A percentile compares a stretch with the other conserved stretches of the same genome.
Evolutionary conservation across 176 grass and related monocot genomes (phyloP).

Genomic region (Musa acuminata): DNA sequence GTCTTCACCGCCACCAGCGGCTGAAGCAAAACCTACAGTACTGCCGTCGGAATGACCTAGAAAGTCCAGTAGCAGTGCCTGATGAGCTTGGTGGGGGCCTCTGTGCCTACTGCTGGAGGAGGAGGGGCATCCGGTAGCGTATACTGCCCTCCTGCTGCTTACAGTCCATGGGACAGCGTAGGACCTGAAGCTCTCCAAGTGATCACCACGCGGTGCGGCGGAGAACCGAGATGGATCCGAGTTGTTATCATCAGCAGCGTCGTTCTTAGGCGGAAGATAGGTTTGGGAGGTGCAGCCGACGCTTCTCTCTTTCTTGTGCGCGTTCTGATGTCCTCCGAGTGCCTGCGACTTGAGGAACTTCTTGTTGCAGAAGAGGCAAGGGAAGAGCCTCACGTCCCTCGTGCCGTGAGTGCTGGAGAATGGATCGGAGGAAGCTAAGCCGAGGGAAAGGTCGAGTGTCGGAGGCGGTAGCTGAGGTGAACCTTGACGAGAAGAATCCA

Average conservation of each 20-base stretch:
- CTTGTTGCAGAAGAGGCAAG: constrained; percentile 97
- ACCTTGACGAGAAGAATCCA: neutral
- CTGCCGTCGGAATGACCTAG: neutral
- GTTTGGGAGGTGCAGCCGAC: constrained; percentile 63
- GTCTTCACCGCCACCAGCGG: neutral
- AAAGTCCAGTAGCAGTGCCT: neutral
- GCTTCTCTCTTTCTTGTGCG: constrained; percentile 89
- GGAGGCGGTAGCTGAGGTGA: neutral
- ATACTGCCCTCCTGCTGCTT: neutral
- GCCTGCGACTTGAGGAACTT: constrained; percentile 97
- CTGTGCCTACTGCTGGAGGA: constrained; percentile 11
- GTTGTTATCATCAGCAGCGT: neutral
- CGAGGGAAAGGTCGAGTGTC: constrained; percentile 32
- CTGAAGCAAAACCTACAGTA: neutral
- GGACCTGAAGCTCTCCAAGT: neutral
- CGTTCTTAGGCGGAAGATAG: constrained; percentile 7
- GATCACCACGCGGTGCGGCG: constrained; percentile 23
- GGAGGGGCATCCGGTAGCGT: neutral
- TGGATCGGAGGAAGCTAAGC: neutral
- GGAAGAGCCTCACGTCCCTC: constrained; percentile 59
- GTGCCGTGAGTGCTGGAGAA: neutral
- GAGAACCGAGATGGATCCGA: constrained; percentile 1
- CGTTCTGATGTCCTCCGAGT: constrained; percentile 88
- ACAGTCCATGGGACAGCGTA: neutral
- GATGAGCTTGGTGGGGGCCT: neutral